A percentile compares a stretch with the other conserved stretches of the same genome.
Evolutionary conservation across 1,284 basidiomycete species (phyloP).

Genomic region (Porodaedalea pini): DNA sequence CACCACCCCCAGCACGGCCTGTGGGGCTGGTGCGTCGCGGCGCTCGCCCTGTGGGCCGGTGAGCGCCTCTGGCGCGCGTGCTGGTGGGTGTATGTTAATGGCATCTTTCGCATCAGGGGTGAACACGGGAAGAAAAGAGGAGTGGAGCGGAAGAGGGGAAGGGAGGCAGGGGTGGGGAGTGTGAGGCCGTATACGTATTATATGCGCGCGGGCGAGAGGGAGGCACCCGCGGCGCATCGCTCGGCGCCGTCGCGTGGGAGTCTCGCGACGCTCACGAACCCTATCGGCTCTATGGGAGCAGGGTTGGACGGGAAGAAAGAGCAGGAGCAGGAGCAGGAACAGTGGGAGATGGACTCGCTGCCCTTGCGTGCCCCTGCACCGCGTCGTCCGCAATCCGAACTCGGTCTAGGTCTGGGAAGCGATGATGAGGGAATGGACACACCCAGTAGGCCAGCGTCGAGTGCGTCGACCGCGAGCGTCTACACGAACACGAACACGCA

Average conservation of each 20-base stretch:
- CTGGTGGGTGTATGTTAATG: slow-evolving; percentile 66
- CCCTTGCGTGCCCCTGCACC: slow-evolving; percentile 7
- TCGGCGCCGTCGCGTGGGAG: slow-evolving; percentile 3
- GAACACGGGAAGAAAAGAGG: neutral
- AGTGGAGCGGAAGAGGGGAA: neutral
- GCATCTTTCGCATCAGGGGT: slow-evolving; percentile 34
- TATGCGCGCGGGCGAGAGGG: neutral
- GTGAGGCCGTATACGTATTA: slow-evolving; percentile 11
- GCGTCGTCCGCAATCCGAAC: neutral
- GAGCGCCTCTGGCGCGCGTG: slow-evolving; percentile 61
- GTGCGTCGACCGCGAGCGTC: neutral
- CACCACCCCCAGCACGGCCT: slow-evolving; percentile 68
- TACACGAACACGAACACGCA: neutral
- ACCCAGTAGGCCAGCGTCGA: neutral
- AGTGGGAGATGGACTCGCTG: neutral
- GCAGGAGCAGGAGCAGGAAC: neutral
- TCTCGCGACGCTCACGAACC: slow-evolving; percentile 5
- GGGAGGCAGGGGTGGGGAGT: neutral
- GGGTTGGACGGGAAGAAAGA: neutral
- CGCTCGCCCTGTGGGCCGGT: slow-evolving; percentile 61
- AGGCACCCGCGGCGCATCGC: neutral
- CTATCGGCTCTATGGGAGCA: neutral
- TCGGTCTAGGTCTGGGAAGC: neutral
- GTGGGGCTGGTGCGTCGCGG: slow-evolving; percentile 70
- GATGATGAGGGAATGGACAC: neutral